Percentiles rank a stretch among this genome's conserved stretches.
These are phyloP conservation scores for Rhododendron ferrugineum DNA, from an alignment of 148 eudicot genomes.

Conservation along the genomic window DNA sequence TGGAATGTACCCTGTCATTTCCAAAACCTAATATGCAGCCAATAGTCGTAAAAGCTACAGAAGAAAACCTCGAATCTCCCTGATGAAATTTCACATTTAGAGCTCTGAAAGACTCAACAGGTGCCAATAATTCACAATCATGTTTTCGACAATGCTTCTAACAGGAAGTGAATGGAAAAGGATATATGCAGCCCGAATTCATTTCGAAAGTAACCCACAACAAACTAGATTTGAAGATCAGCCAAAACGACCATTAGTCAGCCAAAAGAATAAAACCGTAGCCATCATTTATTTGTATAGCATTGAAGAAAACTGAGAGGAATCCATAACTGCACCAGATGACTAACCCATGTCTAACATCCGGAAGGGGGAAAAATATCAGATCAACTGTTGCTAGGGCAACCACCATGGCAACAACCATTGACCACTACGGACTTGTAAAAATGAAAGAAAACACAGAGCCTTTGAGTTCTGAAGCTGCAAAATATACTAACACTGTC, in stretches of 20 bases:
- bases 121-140: not conserved
- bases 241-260: not conserved
- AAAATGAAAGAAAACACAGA: conserved; percentile 26
- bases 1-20: not conserved
- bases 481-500: conserved; percentile 24
- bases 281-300: conserved; percentile 24
- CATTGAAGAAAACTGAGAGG: conserved; percentile 4
- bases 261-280: conserved; percentile 5
- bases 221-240: not conserved
- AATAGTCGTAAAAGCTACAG: not conserved
- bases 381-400: conserved; percentile 17
- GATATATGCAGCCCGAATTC: not conserved
- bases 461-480: conserved; percentile 37
- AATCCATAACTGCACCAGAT: conserved; percentile 25
- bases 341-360: conserved; percentile 20
- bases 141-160: not conserved
- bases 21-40: not conserved
- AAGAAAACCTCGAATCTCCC: not conserved
- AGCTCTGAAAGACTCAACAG: not conserved
- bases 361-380: conserved; percentile 16
- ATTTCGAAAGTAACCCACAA: not conserved
- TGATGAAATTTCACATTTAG: not conserved
- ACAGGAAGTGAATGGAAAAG: not conserved
- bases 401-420: conserved; percentile 15
- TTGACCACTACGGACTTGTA: conserved; percentile 8